phyloP scores from a whole-genome alignment of 306 rosid species.

The Oemleria cerasiformis region DNA sequence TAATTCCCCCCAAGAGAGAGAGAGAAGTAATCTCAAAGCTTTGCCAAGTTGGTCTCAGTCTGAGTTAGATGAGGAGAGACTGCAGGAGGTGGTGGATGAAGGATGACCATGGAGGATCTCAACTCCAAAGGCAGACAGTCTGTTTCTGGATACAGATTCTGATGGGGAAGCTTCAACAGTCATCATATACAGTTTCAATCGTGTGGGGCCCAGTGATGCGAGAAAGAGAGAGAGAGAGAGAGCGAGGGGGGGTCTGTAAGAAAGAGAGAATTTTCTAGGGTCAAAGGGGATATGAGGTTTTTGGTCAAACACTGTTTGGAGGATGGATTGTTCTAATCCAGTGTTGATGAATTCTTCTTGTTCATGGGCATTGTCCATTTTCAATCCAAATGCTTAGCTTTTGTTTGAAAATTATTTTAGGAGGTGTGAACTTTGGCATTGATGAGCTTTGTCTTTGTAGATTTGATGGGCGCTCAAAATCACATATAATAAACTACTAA shows the following conservation, averaged over 20 bases:
- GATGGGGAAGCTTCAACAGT: slow-evolving; percentile 17
- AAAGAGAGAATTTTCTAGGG: too few species aligned
- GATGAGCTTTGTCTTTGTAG: neutral
- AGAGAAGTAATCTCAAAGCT: slow-evolving; percentile 67
- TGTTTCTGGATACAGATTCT: slow-evolving; percentile 25
- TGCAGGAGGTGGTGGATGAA: slow-evolving; percentile 28
- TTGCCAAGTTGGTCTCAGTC: slow-evolving; percentile 48
- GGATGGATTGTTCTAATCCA: neutral
- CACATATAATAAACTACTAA: too few species aligned
- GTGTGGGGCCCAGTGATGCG: too few species aligned
- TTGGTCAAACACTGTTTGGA: neutral
- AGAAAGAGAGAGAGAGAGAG: too few species aligned
- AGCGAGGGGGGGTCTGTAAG: too few species aligned
- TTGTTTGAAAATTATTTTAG: neutral
- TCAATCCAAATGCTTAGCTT: neutral
- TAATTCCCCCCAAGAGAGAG: slow-evolving; percentile 39
- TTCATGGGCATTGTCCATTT: neutral
- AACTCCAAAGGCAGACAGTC: slow-evolving; percentile 24
- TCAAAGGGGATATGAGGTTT: neutral
- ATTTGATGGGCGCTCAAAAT: too few species aligned
- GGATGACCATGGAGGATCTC: neutral
- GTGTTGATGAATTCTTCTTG: too few species aligned
- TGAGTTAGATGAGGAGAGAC: slow-evolving; percentile 32
- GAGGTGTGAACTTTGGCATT: neutral
- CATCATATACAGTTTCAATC: too few species aligned